Evolutionary conservation across 1,139 yeast species (phyloP).

Genomic region (Magnusiomyces ingens): DNA sequence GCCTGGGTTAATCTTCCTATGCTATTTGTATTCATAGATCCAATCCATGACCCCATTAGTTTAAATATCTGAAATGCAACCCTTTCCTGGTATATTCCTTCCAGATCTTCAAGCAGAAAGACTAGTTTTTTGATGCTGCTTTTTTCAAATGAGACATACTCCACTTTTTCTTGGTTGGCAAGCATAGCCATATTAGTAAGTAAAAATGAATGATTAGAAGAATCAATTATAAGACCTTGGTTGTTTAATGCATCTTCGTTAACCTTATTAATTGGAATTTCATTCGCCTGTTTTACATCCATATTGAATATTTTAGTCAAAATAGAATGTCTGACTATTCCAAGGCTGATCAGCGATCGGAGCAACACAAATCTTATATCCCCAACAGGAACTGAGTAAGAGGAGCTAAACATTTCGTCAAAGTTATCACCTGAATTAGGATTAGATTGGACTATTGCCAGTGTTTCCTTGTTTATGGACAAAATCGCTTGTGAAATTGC

Average conservation of each 20-base stretch:
- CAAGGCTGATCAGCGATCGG: background rate
- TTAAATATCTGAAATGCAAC: conserved; percentile 22
- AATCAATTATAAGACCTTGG: conserved; percentile 11
- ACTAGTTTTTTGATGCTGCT: conserved; percentile 22
- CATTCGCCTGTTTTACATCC: conserved; percentile 15
- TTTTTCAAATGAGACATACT: conserved; percentile 24
- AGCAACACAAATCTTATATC: background rate
- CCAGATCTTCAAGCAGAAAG: conserved; percentile 24
- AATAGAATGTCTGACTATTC: background rate
- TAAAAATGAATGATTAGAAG: conserved; percentile 4
- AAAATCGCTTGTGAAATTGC: conserved; percentile 26
- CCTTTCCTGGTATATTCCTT: conserved; percentile 25
- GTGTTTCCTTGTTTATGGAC: conserved; percentile 24
- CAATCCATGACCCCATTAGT: conserved; percentile 20
- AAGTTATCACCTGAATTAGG: conserved; percentile 27
- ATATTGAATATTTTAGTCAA: background rate
- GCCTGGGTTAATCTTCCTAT: conserved; percentile 46
- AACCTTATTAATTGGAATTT: conserved; percentile 19
- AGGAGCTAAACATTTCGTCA: conserved; percentile 40
- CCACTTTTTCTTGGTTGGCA: conserved; percentile 24
- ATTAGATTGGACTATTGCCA: conserved; percentile 14
- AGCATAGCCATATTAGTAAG: conserved; percentile 1
- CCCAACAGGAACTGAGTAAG: background rate
- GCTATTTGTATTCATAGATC: conserved; percentile 24
- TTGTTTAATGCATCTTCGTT: conserved; percentile 6